Base-by-base conservation (phyloP, 208 protist species). In the Leishmania mexicana region DNA sequence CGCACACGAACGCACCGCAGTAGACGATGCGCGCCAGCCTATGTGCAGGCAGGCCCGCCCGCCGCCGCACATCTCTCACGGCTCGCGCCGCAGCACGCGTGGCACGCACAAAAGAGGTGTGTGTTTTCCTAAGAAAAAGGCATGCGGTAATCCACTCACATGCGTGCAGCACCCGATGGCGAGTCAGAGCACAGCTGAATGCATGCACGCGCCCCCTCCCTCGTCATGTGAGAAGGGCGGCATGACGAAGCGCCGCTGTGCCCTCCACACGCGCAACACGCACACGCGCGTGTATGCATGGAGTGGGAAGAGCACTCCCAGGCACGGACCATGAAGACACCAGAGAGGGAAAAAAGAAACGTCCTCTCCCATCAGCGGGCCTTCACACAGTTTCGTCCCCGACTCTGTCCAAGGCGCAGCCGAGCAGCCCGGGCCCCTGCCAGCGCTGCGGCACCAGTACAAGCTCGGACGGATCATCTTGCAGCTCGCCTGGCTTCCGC, bases 401-500 rank as follows among this genome's bases (percentile, higher is more conserved):
- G n/a, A 91, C 10, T 21, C 87, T 80, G 54, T 94, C 90, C 74
- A 97, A 89, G 7, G 89, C 85, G 83, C 94, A 96, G 53, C 94
- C 94, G 19, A 97, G 87, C 73, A 96, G 83, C 7, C 94, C 94
- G 0, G 75, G 80, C n/a, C 94, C 94, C 0, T 45, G 47, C 94
- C 94, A 96, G 21, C 83, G 83, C 79, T 90, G 89, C 53, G 92
- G 92, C 47, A 96, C 88, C 28, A 97, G 45, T 38, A 91, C 83
- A 8, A 96, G 47, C 75, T 97, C 89, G 3, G 35, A 60, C 15
- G 81, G 85, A 42, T 83, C 77, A 17, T 80, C 83, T 13, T 85
- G 79, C 11, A 58, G 47, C 31, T 88, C 85, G 21, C 75, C 75
- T 1, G 62, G 58, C 54, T 85, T 86, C 38, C 79, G 84, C 62